These are phyloP conservation scores for Neckera pumila DNA, from an alignment of 225 moss, liverwort and hornwort genomes.

Conservation along the genomic window DNA sequence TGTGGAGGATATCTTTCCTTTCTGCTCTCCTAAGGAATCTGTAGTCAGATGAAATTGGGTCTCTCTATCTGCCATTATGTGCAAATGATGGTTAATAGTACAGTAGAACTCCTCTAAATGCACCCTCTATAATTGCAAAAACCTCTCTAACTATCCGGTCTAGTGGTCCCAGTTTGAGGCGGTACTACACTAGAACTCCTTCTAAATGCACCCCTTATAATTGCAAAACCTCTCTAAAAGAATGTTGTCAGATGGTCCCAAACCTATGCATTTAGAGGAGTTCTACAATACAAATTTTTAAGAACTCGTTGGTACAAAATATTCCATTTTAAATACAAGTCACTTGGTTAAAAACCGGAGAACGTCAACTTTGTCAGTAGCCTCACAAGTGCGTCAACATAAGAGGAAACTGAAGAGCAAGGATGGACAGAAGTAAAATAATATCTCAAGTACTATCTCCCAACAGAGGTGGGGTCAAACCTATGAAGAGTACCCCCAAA, in stretches of 20 bases:
- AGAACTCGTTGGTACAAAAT: background rate
- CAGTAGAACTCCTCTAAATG: too few species aligned
- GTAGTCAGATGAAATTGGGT: background rate
- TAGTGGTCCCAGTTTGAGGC: too few species aligned
- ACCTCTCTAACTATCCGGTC: too few species aligned
- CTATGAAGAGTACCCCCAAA: conserved; percentile 62
- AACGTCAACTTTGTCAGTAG: background rate
- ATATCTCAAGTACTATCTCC: background rate
- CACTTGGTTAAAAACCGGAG: background rate
- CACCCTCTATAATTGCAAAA: too few species aligned
- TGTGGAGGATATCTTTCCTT: conserved; percentile 11
- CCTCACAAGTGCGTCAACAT: background rate
- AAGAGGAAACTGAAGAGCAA: background rate
- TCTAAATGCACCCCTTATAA: too few species aligned
- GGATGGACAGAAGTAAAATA: background rate
- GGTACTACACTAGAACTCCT: too few species aligned
- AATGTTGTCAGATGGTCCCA: too few species aligned
- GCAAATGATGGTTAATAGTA: background rate
- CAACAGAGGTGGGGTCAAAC: conserved; percentile 6
- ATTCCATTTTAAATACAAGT: background rate
- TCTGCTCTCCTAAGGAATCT: conserved; percentile 44
- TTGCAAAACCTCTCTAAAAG: too few species aligned
- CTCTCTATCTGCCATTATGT: background rate
- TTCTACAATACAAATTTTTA: background rate
- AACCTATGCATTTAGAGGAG: too few species aligned